These are phyloP conservation scores for Alternaria dauci DNA, from an alignment of 2,329 filamentous ascomycete species.

Conservation along the genomic window DNA sequence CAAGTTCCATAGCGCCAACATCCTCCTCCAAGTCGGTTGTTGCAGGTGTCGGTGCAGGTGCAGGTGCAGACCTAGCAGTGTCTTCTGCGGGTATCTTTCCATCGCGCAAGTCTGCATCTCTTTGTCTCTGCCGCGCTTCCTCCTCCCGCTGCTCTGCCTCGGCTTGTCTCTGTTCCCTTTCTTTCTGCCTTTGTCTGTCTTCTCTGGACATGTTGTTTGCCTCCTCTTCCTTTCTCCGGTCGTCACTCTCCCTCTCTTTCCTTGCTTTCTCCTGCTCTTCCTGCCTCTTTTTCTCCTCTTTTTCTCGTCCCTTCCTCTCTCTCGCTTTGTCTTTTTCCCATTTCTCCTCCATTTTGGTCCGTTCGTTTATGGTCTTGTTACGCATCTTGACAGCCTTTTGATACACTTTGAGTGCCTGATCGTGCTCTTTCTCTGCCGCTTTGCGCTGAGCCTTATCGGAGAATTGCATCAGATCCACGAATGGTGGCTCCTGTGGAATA, in stretches of 20 bases:
- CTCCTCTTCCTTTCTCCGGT: slow-evolving; percentile 30
- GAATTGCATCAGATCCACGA: slow-evolving; percentile 66
- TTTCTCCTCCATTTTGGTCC: slow-evolving; percentile 65
- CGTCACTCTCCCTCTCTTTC: slow-evolving; percentile 24
- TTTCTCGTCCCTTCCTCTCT: slow-evolving; percentile 37
- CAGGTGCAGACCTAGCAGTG: slow-evolving; percentile 6
- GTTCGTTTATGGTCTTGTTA: slow-evolving; percentile 69
- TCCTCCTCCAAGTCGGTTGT: slow-evolving; percentile 29
- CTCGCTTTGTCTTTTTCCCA: slow-evolving; percentile 32
- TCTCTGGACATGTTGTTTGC: slow-evolving; percentile 12
- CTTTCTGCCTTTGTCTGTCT: slow-evolving; percentile 15
- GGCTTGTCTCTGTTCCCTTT: slow-evolving; percentile 15
- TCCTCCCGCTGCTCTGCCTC: slow-evolving; percentile 14
- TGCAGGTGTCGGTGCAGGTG: slow-evolving; percentile 7
- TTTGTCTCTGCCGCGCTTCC: slow-evolving; percentile 27
- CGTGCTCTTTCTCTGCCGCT: slow-evolving; percentile 73
- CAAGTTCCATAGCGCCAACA: slow-evolving; percentile 33
- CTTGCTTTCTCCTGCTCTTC: slow-evolving; percentile 20
- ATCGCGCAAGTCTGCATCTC: slow-evolving; percentile 12
- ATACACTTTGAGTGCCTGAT: slow-evolving; percentile 69
- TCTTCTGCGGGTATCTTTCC: slow-evolving; percentile 22
- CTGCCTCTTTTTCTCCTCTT: slow-evolving; percentile 33
- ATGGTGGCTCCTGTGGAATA: slow-evolving; percentile 63
- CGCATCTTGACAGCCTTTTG: slow-evolving; percentile 72
- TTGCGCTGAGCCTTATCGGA: slow-evolving; percentile 72